These are phyloP conservation scores for Phialophora expanda DNA, from an alignment of 2,329 filamentous ascomycete species.

Conservation along the genomic window DNA sequence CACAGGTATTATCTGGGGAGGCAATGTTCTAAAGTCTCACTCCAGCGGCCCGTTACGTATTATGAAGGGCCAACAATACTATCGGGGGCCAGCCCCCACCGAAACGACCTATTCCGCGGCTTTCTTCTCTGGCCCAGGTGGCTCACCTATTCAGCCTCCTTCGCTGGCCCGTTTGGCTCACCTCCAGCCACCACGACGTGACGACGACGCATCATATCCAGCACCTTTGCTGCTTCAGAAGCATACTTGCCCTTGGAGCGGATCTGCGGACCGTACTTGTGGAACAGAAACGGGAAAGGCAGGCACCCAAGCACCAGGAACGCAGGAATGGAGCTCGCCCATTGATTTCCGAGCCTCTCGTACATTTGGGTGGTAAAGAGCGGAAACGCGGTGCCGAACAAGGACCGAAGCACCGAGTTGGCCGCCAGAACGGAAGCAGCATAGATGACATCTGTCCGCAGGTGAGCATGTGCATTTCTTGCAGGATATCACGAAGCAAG, in stretches of 20 bases:
- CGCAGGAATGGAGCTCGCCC: constrained; percentile 53
- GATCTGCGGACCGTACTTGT: constrained; percentile 50
- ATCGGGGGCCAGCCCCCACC: too few relatives aligned
- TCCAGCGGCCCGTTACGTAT: too few relatives aligned
- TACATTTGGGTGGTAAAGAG: constrained; percentile 55
- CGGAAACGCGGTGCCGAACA: constrained; percentile 55
- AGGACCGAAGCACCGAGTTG: constrained; percentile 53
- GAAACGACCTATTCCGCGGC: too few relatives aligned
- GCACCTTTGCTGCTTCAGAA: constrained; percentile 28
- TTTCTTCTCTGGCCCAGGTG: too few relatives aligned
- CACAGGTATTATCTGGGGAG: too few relatives aligned
- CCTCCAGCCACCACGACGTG: constrained; percentile 35
- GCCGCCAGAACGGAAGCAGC: constrained; percentile 51
- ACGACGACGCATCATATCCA: constrained; percentile 33
- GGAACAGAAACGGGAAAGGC: constrained; percentile 45
- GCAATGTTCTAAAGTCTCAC: too few relatives aligned
- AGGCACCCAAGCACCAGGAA: constrained; percentile 53
- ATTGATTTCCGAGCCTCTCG: constrained; percentile 52
- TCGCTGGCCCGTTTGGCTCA: constrained; percentile 35
- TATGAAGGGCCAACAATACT: too few relatives aligned
- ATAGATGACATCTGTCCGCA: constrained; percentile 47
- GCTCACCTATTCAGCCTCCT: constrained; percentile 30
- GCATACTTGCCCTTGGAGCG: constrained; percentile 54
- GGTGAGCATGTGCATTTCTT: constrained; percentile 25
- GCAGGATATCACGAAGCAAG: constrained; percentile 23